A percentile compares a stretch with the other conserved stretches of the same genome.
phyloP scores from a whole-genome alignment of 2,329 filamentous ascomycete genomes.

The Chrysoporthe puriensis region DNA sequence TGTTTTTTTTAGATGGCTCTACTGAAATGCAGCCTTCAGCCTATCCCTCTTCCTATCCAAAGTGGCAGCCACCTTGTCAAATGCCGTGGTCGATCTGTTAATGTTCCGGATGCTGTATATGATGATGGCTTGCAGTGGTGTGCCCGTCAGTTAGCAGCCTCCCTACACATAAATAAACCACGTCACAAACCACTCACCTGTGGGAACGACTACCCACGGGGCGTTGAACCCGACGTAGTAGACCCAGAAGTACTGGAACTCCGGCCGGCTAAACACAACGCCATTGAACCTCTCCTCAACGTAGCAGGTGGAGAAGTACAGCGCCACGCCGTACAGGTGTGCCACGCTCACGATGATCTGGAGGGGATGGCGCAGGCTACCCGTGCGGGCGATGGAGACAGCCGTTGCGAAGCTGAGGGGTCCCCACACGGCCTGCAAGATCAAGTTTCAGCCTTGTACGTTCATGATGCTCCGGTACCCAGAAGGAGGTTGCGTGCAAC shows the following conservation, averaged over 20 bases:
- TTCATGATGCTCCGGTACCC: not conserved
- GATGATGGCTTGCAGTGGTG: conserved; percentile 14
- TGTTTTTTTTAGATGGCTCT: not conserved
- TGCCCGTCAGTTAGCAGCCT: not conserved
- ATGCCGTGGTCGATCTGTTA: conserved; percentile 17
- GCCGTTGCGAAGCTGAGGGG: conserved; percentile 59
- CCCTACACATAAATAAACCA: not conserved
- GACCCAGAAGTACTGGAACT: conserved; percentile 64
- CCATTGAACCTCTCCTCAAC: conserved; percentile 51
- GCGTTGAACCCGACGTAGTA: conserved; percentile 66
- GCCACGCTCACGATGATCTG: conserved; percentile 56
- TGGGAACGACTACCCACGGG: conserved; percentile 62
- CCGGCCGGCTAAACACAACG: conserved; percentile 59
- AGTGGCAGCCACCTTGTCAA: conserved; percentile 21
- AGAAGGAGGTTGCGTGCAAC: conserved; percentile 33
- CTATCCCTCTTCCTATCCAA: conserved; percentile 19
- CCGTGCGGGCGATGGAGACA: conserved; percentile 47
- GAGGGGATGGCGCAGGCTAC: conserved; percentile 52
- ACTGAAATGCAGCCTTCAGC: conserved; percentile 16
- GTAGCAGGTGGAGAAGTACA: conserved; percentile 64
- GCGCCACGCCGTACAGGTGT: conserved; percentile 63
- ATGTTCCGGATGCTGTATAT: conserved; percentile 19
- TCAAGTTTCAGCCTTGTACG: not conserved
- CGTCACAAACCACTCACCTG: conserved; percentile 45
- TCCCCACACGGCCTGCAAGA: conserved; percentile 56